Evolutionary conservation across 2,329 filamentous ascomycete species (phyloP), one percentile per base, ranked within the genome.

Genomic region (Colletotrichum tabaci): DNA sequence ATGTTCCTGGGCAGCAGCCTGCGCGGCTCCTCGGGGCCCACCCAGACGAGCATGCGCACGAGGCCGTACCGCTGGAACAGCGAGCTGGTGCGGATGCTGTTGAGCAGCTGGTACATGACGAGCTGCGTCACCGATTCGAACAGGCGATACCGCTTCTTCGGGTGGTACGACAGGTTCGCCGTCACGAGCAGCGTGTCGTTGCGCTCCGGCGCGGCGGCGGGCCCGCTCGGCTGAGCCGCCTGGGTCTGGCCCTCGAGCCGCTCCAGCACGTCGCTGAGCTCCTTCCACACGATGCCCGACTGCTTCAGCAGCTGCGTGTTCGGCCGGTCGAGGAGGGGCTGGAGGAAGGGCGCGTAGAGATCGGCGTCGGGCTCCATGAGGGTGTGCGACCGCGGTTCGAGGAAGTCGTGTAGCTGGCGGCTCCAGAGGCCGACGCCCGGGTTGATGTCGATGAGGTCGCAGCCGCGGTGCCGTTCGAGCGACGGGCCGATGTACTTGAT

Each of bases 401-500:
- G 85, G 56, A 88, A 83, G 0, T 94, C 86, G 78, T 98, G 91
- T 0, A 98, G 84, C 76, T 92, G 93, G 38, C 85, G 85, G 44
- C 95, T 97, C 90, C 93, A 96, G 2, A 97, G 65, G 10, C 95
- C 94, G 1, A 84, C 84, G 16, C 95, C 95, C 0, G 96, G 96
- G 79, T 95, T 94, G 67, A 98, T 84, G 78, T 98, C 96, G 76
- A 99, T 85, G 55, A 98, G 87, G 77, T 97, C 95, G 82, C 95
- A 95, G 65, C 94, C 93, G 61, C 86, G 84, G 80, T 96, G 92
- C 55, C 90, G 88, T 44, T 89, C 83, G 21, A 98, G 87, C 3
- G 90, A 90, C 1, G 88, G 87, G 2, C 88, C 89, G n/a, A 97
- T 83, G 72, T 93, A 93, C 8, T 89, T 79, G 56, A 97, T 76